Percentiles rank a stretch among this genome's conserved stretches.
Evolutionary conservation across 305 asterid genomes (phyloP).

Genomic region (Fraxinus nigra): DNA sequence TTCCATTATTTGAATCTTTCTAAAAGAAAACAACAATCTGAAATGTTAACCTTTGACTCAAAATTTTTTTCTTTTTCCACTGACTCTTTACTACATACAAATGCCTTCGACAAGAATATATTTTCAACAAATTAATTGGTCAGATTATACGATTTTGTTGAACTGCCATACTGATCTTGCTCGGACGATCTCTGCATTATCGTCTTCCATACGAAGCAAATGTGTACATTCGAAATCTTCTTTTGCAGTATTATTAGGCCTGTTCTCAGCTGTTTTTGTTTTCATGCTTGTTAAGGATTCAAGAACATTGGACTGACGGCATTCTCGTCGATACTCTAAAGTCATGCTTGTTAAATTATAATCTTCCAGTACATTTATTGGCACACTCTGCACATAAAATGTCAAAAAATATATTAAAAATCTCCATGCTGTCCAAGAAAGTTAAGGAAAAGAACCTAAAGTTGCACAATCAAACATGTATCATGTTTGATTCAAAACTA

Average conservation of each 20-base stretch:
- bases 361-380: constrained; percentile 55
- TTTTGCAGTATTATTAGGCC: neutral
- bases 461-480: too few relatives aligned
- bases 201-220: constrained; percentile 73
- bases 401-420: neutral
- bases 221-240: constrained; percentile 46
- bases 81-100: neutral
- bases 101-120: neutral
- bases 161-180: constrained; percentile 70
- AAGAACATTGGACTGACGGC: constrained; percentile 54
- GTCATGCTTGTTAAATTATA: constrained; percentile 59
- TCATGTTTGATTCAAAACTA: too few relatives aligned
- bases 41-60: neutral
- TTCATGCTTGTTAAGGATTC: constrained; percentile 18
- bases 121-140: neutral
- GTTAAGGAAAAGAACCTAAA: too few relatives aligned
- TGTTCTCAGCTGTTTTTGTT: neutral
- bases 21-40: neutral
- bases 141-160: constrained; percentile 28
- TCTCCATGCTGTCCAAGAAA: too few relatives aligned
- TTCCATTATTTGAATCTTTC: neutral
- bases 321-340: constrained; percentile 71
- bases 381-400: constrained; percentile 56
- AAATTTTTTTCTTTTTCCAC: neutral
- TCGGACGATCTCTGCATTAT: constrained; percentile 61